Evolutionary conservation across 1,139 yeast species (phyloP).

Genomic region (Candida labiduridarum): DNA sequence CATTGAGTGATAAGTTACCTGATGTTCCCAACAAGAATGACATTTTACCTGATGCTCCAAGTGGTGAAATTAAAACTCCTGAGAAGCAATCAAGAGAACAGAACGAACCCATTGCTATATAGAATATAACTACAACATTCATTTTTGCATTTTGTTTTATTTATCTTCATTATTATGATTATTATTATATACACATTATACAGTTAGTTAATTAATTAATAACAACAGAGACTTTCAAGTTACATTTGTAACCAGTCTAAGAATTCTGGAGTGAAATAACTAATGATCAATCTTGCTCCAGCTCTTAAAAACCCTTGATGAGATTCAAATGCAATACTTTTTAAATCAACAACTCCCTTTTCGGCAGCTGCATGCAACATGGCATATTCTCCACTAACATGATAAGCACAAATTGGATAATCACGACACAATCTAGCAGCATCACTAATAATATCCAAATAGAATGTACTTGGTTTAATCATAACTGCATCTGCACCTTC

Average conservation of each 20-base stretch:
- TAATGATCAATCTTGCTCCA: constrained; percentile 89
- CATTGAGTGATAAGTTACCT: constrained; percentile 18
- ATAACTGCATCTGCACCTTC: constrained; percentile 98
- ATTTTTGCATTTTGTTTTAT: neutral
- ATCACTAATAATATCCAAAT: constrained; percentile 85
- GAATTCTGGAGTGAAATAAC: constrained; percentile 95
- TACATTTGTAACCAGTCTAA: constrained; percentile 76
- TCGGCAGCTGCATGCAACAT: constrained; percentile 99
- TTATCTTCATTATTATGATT: neutral
- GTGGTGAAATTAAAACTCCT: constrained; percentile 4
- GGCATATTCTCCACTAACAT: constrained; percentile 96
- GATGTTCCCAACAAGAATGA: constrained; percentile 19
- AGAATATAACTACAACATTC: neutral
- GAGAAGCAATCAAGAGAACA: constrained; percentile 15
- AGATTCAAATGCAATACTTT: constrained; percentile 87
- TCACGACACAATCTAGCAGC: constrained; percentile 82
- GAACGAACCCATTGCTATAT: constrained; percentile 21
- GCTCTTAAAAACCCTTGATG: constrained; percentile 93
- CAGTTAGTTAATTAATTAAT: neutral
- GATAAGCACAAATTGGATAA: constrained; percentile 91
- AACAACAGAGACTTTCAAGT: neutral
- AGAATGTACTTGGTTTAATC: constrained; percentile 96
- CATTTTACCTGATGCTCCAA: constrained; percentile 24
- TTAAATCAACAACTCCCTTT: constrained; percentile 87
- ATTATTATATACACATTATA: constrained; percentile 3